Evolutionary conservation across 2,329 filamentous ascomycete genomes (phyloP).

Genomic region (Aspergillus amoenus): DNA sequence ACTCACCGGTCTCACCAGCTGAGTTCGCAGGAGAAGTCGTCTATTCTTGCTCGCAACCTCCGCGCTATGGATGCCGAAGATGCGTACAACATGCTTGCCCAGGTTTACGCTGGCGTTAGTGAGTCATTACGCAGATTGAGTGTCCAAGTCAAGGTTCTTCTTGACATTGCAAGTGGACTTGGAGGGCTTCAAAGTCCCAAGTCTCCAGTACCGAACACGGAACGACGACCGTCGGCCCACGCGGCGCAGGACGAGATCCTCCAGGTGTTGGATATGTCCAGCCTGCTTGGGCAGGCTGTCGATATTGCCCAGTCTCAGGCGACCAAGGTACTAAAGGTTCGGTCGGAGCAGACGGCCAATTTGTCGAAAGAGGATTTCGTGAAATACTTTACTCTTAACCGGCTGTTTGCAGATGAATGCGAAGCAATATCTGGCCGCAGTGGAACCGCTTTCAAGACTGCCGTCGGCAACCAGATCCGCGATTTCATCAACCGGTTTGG

Average conservation of each 20-base stretch:
- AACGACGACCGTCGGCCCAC: conserved; percentile 25
- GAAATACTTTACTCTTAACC: conserved; percentile 62
- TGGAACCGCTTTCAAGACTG: conserved; percentile 58
- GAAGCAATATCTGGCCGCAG: conserved; percentile 64
- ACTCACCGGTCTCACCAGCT: conserved; percentile 69
- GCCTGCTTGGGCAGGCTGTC: conserved; percentile 64
- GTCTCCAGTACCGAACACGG: conserved; percentile 31
- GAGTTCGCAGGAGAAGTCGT: conserved; percentile 84
- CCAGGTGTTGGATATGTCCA: conserved; percentile 65
- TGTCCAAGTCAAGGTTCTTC: conserved; percentile 88
- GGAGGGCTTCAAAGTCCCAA: conserved; percentile 47
- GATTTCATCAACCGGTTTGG: conserved; percentile 61
- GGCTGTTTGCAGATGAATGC: conserved; percentile 65
- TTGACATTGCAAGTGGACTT: conserved; percentile 78
- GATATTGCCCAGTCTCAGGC: conserved; percentile 65
- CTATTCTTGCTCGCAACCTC: conserved; percentile 82
- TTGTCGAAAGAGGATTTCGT: conserved; percentile 59
- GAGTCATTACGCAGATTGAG: conserved; percentile 83
- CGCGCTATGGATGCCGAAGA: conserved; percentile 79
- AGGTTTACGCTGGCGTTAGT: conserved; percentile 82
- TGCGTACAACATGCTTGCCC: conserved; percentile 77
- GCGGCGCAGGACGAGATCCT: conserved; percentile 59
- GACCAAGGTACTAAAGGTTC: conserved; percentile 63
- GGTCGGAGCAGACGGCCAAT: conserved; percentile 59
- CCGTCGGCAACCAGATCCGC: conserved; percentile 63